Base-by-base conservation (phyloP, 2,329 filamentous ascomycete species). In the Xylariaceae sp. region DNA sequence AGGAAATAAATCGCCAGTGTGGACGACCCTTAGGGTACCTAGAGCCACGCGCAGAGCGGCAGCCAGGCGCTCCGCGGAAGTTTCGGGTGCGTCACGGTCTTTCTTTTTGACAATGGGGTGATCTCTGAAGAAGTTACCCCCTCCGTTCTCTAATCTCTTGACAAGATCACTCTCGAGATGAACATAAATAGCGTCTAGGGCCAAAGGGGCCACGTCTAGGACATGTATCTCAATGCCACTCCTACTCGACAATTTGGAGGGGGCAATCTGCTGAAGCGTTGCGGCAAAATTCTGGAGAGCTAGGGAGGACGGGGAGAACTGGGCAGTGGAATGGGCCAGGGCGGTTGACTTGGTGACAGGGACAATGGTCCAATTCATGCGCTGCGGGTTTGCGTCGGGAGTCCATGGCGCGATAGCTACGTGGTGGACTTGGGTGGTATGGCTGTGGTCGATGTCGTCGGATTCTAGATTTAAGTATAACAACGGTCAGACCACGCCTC, bases 131-230 rank as follows among this genome's bases (percentile, higher is more conserved):
- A 95, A 95, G 45, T 83, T 90, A 47, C 83, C 87, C 68, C 95
- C 88, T 44, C 91, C 86, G 67, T 91, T 85, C 65, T 96, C 89
- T 42, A 95, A 75, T 64, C 88, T 85, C 60, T 85, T 84, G 39
- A 94, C 81, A 6, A 92, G 79, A 53, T 94, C 86, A 46, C 84
- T 87, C 67, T 96, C 91, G 6, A 96, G 77, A 47, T 83, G 90
- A 54, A 97, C 89, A 67, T 90, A 96, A 15, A 97, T 81, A 0
- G 88, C 89, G 56, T 96, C 89, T 22, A 97, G 75, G 1, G 85
- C 80, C 22, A 97, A 72, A 1, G 92, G 88, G 8, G 86, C 80
- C 7, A 94, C 88, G 67, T 95, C 88, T 54, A 95, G 76, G 22
- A 95, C 80, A 54, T 89, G 78, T 58, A 97, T 87, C 70, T 96